phyloP scores from a whole-genome alignment of 352 stramenopile genomes.

The Globisporangium uncinulatum region DNA sequence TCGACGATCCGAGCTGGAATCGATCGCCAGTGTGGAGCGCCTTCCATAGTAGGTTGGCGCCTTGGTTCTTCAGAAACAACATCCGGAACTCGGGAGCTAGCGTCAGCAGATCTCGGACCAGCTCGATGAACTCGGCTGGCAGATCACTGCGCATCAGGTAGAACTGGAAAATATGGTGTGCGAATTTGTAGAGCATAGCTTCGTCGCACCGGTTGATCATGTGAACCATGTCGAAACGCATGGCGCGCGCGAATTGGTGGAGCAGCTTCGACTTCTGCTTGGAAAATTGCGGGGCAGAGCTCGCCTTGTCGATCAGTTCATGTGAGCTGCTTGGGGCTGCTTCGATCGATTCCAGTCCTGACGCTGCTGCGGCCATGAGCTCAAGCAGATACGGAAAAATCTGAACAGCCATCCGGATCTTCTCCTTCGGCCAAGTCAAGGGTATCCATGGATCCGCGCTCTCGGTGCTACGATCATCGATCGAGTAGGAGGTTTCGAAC shows the following conservation, averaged over 20 bases:
- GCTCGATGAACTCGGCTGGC: slow-evolving; percentile 26
- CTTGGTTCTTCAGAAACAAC: slow-evolving; percentile 43
- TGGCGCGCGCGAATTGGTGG: slow-evolving; percentile 22
- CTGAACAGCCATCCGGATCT: slow-evolving; percentile 25
- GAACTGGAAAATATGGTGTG: slow-evolving; percentile 45
- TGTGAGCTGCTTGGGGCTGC: slow-evolving; percentile 1
- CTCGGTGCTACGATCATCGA: background rate
- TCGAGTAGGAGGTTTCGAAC: slow-evolving; percentile 11
- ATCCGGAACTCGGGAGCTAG: slow-evolving; percentile 27
- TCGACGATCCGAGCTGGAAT: slow-evolving; percentile 3
- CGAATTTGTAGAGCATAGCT: slow-evolving; percentile 25
- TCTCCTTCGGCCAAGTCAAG: slow-evolving; percentile 22
- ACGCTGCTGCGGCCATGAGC: slow-evolving; percentile 25
- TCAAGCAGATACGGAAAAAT: slow-evolving; percentile 36
- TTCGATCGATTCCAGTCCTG: slow-evolving; percentile 18
- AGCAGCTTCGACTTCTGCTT: slow-evolving; percentile 22
- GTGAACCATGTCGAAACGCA: slow-evolving; percentile 33
- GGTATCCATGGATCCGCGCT: background rate
- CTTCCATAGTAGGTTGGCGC: slow-evolving; percentile 38
- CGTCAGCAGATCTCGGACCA: slow-evolving; percentile 36
- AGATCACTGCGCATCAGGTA: slow-evolving; percentile 29
- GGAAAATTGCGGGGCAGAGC: background rate
- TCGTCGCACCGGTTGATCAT: slow-evolving; percentile 35
- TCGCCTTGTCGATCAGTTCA: slow-evolving; percentile 6
- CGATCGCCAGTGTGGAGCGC: slow-evolving; percentile 28